Percentiles rank a stretch among this genome's conserved stretches.
phyloP scores from a whole-genome alignment of 257 asterid species.

The Ehretia macrophylla region DNA sequence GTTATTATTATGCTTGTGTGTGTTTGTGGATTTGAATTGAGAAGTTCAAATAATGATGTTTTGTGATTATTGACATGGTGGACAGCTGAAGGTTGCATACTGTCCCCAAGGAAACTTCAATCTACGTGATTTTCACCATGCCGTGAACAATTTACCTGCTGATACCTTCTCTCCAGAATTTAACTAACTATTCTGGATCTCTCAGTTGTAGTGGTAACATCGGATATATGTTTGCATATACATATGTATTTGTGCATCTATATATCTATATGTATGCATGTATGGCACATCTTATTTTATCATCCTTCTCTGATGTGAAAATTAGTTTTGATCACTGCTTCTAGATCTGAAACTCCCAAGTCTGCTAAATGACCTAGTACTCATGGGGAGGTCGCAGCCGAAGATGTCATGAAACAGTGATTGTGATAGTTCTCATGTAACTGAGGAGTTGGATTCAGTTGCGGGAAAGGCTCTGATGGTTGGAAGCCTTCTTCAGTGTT shows the following conservation, averaged over 20 bases:
- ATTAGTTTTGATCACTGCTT: conserved; percentile 11
- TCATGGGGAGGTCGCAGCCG: conserved; percentile 49
- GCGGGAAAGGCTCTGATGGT: conserved; percentile 64
- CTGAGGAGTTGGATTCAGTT: conserved; percentile 47
- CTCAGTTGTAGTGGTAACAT: conserved; percentile 37
- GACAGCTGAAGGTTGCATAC: conserved; percentile 85
- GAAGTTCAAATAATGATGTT: conserved; percentile 1
- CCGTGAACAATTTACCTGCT: conserved; percentile 66
- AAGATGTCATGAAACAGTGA: conserved; percentile 53
- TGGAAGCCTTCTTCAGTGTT: conserved; percentile 26
- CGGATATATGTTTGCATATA: background rate
- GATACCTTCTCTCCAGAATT: conserved; percentile 63
- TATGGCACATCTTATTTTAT: no score
- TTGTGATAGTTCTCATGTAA: conserved; percentile 50
- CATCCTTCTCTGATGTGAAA: background rate
- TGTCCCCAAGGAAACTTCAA: conserved; percentile 74
- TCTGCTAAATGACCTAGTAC: conserved; percentile 52
- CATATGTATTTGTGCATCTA: background rate
- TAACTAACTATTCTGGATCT: conserved; percentile 33
- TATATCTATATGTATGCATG: no score
- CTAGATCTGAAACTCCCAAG: conserved; percentile 61
- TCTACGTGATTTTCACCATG: conserved; percentile 86
- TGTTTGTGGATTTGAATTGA: background rate
- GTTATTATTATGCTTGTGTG: no score
- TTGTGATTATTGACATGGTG: conserved; percentile 21